These are phyloP conservation scores for Trichoderma sp. DNA, from an alignment of 2,329 filamentous ascomycete species.

Conservation along the genomic window DNA sequence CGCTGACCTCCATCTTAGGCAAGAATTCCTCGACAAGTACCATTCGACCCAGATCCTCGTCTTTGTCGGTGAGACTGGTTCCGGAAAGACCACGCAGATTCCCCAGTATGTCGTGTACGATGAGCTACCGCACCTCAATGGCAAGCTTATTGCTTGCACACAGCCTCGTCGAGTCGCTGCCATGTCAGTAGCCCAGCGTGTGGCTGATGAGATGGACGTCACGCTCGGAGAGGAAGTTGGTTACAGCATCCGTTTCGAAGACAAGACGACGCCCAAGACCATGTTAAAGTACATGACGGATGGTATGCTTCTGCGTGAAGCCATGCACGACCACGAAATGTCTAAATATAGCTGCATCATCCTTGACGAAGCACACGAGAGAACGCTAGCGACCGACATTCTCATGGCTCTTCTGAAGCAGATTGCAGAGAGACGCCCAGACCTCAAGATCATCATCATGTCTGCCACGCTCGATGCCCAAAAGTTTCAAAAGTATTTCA, in stretches of 20 bases:
- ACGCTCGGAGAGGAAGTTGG: constrained; percentile 90
- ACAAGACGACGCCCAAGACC: constrained; percentile 83
- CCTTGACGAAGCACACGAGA: constrained; percentile 96
- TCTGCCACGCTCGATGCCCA: constrained; percentile 95
- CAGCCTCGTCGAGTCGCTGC: constrained; percentile 96
- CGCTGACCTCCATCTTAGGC: constrained; percentile 44
- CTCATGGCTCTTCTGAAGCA: constrained; percentile 96
- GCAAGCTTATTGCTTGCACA: constrained; percentile 94
- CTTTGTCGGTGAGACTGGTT: constrained; percentile 98
- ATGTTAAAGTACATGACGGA: constrained; percentile 99
- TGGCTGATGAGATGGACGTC: constrained; percentile 95
- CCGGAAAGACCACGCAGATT: constrained; percentile 98
- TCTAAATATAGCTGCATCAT: constrained; percentile 96
- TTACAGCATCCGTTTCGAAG: constrained; percentile 98
- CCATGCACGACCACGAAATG: constrained; percentile 92
- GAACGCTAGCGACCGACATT: constrained; percentile 94
- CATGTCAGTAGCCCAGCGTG: constrained; percentile 98
- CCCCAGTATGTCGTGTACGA: constrained; percentile 98
- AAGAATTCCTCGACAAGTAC: constrained; percentile 91
- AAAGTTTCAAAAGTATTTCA: constrained; percentile 98
- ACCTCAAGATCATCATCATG: constrained; percentile 98
- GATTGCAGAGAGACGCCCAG: constrained; percentile 73
- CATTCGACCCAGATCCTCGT: constrained; percentile 94
- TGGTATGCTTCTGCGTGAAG: constrained; percentile 94
- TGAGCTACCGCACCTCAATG: constrained; percentile 80